Evolutionary conservation across 140 eudicot genomes (phyloP).

Genomic region (Flaveria floridana): DNA sequence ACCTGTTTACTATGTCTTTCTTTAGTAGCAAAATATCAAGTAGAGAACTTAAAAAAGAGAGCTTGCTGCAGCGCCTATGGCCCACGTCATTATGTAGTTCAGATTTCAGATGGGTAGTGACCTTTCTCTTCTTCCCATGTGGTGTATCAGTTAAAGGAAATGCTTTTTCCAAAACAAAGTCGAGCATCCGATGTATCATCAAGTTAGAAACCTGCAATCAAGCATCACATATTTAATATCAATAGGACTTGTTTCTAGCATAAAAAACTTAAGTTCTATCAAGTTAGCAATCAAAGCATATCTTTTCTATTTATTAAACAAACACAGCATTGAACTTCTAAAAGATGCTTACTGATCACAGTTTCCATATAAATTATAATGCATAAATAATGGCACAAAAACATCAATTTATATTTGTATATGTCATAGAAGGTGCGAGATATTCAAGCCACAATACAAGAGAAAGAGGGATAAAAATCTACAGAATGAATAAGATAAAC

Average conservation of each 20-base stretch:
- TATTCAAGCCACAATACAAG: neutral
- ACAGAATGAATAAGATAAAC: neutral
- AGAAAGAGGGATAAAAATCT: neutral
- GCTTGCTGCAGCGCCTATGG: slow-evolving; percentile 42
- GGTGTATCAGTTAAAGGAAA: slow-evolving; percentile 20
- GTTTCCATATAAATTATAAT: neutral
- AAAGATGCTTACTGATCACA: neutral
- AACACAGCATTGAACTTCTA: neutral
- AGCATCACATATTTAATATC: neutral
- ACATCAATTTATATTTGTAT: neutral
- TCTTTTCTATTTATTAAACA: neutral
- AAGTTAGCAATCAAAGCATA: too few species aligned
- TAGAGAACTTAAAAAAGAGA: slow-evolving; percentile 59
- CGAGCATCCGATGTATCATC: slow-evolving; percentile 50
- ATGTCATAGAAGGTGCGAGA: neutral
- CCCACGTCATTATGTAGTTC: slow-evolving; percentile 29
- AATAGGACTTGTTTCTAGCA: neutral
- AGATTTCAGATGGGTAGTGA: slow-evolving; percentile 28
- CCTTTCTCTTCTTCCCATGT: slow-evolving; percentile 56
- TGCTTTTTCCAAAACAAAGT: slow-evolving; percentile 41
- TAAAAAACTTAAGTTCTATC: neutral
- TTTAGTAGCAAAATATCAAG: slow-evolving; percentile 74
- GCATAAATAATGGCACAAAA: neutral
- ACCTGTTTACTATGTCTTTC: slow-evolving; percentile 83
- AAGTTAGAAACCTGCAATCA: slow-evolving; percentile 55